Percentiles rank a stretch among this genome's conserved stretches.
Conservation (phyloP, 2,329 filamentous ascomycete species). For the Colletotrichum sp. region DNA sequence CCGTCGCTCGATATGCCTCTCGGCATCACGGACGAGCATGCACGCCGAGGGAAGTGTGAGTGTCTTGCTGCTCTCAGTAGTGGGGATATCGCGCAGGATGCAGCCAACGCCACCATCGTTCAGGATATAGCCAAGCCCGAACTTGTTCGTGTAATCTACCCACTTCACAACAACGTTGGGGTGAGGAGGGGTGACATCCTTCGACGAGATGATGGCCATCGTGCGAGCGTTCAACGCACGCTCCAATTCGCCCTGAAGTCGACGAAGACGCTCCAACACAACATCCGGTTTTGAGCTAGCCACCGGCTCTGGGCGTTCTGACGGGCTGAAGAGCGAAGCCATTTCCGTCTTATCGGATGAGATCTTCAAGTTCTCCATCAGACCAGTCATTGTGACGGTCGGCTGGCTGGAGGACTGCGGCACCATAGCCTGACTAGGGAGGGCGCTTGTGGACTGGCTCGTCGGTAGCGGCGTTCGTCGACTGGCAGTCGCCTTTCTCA, state of each 20-base stretch:
- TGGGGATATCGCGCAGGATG: slow-evolving; percentile 63
- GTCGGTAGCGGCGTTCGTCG: slow-evolving; percentile 20
- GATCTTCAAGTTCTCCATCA: slow-evolving; percentile 27
- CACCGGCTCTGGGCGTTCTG: slow-evolving; percentile 56
- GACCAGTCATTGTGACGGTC: slow-evolving; percentile 15
- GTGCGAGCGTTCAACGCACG: slow-evolving; percentile 67
- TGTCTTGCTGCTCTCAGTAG: slow-evolving; percentile 52
- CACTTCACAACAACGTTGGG: slow-evolving; percentile 76
- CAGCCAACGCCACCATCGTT: slow-evolving; percentile 83
- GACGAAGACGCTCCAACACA: slow-evolving; percentile 60
- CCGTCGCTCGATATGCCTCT: slow-evolving; percentile 70
- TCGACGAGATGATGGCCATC: slow-evolving; percentile 64
- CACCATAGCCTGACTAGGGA: slow-evolving; percentile 7
- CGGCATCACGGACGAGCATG: slow-evolving; percentile 73
- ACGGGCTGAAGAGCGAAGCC: slow-evolving; percentile 60
- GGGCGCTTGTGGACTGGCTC: slow-evolving; percentile 15
- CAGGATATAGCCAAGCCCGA: slow-evolving; percentile 83
- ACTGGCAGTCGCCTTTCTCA: slow-evolving; percentile 5
- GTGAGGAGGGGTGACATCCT: slow-evolving; percentile 58
- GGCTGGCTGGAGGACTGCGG: slow-evolving; percentile 6
- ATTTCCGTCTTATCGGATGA: slow-evolving; percentile 31
- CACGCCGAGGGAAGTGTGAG: slow-evolving; percentile 71
- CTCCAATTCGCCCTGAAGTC: slow-evolving; percentile 66
- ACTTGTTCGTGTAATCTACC: slow-evolving; percentile 90
- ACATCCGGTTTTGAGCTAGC: slow-evolving; percentile 61